Conservation (phyloP, 257 asterid genomes). For the Cinchona pubescens region DNA sequence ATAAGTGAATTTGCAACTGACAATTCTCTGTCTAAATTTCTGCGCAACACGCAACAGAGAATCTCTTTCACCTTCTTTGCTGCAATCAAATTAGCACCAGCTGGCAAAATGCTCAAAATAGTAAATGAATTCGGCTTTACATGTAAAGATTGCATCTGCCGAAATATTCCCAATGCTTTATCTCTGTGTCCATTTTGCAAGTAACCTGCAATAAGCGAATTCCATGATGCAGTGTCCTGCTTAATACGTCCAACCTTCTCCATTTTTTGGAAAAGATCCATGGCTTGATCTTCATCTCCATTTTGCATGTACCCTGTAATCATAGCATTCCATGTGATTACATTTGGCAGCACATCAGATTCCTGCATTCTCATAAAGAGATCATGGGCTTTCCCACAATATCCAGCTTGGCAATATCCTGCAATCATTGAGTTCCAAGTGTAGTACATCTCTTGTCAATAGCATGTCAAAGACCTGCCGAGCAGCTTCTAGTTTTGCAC, state of each 20-base stretch:
- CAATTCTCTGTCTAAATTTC: conserved; percentile 49
- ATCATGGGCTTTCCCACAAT: conserved; percentile 66
- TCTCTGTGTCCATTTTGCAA: conserved; percentile 55
- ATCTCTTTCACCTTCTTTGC: conserved; percentile 73
- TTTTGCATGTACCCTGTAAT: conserved; percentile 65
- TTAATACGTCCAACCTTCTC: conserved; percentile 54
- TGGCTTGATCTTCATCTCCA: conserved; percentile 78
- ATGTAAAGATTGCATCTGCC: conserved; percentile 59
- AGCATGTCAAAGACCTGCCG: conserved; percentile 52
- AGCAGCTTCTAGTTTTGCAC: conserved; percentile 61
- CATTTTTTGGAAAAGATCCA: conserved; percentile 70
- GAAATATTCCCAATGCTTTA: conserved; percentile 54
- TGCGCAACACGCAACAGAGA: conserved; percentile 54
- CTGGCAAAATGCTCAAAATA: conserved; percentile 68
- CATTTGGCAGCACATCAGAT: conserved; percentile 53
- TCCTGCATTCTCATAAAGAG: conserved; percentile 61
- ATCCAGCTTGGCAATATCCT: conserved; percentile 80
- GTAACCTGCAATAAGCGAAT: conserved; percentile 70
- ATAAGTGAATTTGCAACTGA: conserved; percentile 64
- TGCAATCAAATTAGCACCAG: conserved; percentile 60
- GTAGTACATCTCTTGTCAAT: conserved; percentile 53
- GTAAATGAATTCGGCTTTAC: conserved; percentile 70
- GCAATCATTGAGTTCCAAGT: conserved; percentile 86
- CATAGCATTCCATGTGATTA: conserved; percentile 76
- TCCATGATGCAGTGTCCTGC: conserved; percentile 81